Percentiles rank a stretch among this genome's conserved stretches.
phyloP scores from a whole-genome alignment of 495 filamentous ascomycete genomes.

The Xylaria bambusicola region DNA sequence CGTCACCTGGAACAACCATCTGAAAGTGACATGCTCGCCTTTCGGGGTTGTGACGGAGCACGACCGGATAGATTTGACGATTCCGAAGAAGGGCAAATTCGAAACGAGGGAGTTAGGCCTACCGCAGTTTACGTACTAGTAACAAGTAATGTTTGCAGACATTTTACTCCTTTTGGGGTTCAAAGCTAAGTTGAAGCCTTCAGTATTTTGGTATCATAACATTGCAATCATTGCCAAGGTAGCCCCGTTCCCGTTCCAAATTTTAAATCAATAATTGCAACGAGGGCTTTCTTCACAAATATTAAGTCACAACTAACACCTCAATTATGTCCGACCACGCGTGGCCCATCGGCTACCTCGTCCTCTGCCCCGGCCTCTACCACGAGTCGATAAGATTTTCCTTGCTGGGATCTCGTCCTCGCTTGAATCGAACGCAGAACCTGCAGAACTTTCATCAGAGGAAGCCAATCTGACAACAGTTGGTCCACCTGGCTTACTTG shows the following conservation, averaged over 20 bases:
- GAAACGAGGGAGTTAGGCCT: too few species aligned
- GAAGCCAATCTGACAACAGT: conserved; percentile 26
- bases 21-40: too few species aligned
- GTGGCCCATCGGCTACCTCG: conserved; percentile 16
- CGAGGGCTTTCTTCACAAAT: too few species aligned
- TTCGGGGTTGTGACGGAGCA: too few species aligned
- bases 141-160: too few species aligned
- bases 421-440: conserved; percentile 15
- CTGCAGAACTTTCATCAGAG: conserved; percentile 14
- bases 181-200: neutral
- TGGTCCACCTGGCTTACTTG: conserved; percentile 16
- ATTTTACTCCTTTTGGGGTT: neutral
- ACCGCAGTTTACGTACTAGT: too few species aligned
- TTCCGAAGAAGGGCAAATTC: too few species aligned
- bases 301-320: too few species aligned
- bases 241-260: neutral
- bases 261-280: too few species aligned
- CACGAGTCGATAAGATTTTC: conserved; percentile 11
- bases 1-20: too few species aligned
- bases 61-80: too few species aligned
- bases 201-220: neutral
- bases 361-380: conserved; percentile 23
- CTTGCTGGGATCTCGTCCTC: conserved; percentile 18
- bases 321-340: conserved; percentile 5
- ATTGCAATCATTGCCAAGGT: neutral